These are phyloP conservation scores for Jamesozyma spencerorum DNA, from an alignment of 805 yeast species.

Conservation along the genomic window DNA sequence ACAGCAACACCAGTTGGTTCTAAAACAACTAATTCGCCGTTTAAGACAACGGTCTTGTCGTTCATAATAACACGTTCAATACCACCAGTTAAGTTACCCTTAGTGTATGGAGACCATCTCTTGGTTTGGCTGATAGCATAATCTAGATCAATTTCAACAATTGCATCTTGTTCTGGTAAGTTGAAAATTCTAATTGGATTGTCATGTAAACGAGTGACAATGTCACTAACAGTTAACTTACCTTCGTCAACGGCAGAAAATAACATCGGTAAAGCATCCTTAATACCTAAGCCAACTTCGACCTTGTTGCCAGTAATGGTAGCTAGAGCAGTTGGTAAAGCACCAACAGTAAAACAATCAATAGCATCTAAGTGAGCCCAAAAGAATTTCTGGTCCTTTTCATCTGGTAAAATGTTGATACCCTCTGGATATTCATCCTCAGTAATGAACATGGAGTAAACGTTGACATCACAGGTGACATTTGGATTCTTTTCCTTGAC, in stretches of 20 bases:
- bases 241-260: constrained; percentile 71
- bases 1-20: constrained; percentile 56
- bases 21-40: constrained; percentile 58
- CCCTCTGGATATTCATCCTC: constrained; percentile 66
- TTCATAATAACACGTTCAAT: constrained; percentile 80
- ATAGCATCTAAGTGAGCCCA: constrained; percentile 67
- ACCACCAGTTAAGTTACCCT: constrained; percentile 59
- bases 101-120: constrained; percentile 48
- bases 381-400: constrained; percentile 69
- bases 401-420: constrained; percentile 57
- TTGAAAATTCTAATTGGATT: constrained; percentile 78
- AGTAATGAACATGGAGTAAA: constrained; percentile 67
- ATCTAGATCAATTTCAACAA: constrained; percentile 77
- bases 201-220: constrained; percentile 63
- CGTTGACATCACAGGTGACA: constrained; percentile 85
- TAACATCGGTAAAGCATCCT: constrained; percentile 74
- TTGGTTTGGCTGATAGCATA: constrained; percentile 37
- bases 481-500: constrained; percentile 72
- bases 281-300: constrained; percentile 66
- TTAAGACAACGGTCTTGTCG: constrained; percentile 73
- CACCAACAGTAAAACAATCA: constrained; percentile 84
- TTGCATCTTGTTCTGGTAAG: constrained; percentile 62
- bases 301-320: constrained; percentile 50
- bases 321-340: constrained; percentile 65
- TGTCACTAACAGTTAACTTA: constrained; percentile 61